phyloP scores from a whole-genome alignment of 164 flowering plant species.

The Tetrastigma voinierianum region DNA sequence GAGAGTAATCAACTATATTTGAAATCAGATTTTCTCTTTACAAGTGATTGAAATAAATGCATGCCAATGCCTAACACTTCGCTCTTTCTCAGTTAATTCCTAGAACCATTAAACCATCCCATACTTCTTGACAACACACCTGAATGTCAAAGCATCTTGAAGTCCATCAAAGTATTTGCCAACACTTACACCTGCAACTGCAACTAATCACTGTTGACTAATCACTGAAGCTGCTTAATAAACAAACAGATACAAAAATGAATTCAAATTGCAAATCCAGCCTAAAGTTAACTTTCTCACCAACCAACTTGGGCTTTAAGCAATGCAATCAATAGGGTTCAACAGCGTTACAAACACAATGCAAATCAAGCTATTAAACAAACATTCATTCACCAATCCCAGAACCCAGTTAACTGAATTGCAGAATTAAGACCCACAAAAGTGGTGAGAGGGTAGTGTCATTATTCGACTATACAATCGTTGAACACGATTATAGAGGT shows the following conservation, averaged over 20 bases:
- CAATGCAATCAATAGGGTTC: too few species aligned
- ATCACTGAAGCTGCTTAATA: too few species aligned
- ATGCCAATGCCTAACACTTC: too few species aligned
- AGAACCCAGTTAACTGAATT: background rate
- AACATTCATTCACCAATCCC: background rate
- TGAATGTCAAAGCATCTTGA: too few species aligned
- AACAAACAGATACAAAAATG: background rate
- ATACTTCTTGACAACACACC: too few species aligned
- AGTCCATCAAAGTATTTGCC: too few species aligned
- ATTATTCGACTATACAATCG: background rate
- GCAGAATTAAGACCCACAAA: background rate
- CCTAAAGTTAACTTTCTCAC: background rate
- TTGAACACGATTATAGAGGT: background rate
- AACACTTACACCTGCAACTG: background rate
- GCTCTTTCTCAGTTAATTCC: too few species aligned
- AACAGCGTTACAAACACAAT: background rate
- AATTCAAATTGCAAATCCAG: background rate
- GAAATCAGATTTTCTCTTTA: too few species aligned
- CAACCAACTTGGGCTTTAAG: constrained; percentile 1
- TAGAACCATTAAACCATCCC: too few species aligned
- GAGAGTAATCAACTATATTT: too few species aligned
- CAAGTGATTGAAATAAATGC: too few species aligned
- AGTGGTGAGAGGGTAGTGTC: background rate
- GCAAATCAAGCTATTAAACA: background rate
- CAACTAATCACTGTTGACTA: too few species aligned